A percentile compares a stretch with the other conserved stretches of the same genome.
phyloP scores from a whole-genome alignment of 331 rosid species.

The Prunus yedoensis region DNA sequence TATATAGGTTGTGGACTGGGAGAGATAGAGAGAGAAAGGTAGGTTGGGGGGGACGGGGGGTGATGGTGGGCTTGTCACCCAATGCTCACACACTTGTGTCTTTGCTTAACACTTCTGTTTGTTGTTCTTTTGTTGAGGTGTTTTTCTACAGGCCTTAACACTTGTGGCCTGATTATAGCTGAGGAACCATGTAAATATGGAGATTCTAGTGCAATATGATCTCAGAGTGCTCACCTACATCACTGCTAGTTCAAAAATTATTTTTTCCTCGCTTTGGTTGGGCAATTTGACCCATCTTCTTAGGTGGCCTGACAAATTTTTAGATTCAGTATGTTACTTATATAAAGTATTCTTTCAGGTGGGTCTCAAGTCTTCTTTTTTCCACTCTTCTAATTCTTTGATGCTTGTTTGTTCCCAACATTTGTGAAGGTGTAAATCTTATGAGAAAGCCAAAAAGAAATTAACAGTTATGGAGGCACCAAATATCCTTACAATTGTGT shows the following conservation, averaged over 20 bases:
- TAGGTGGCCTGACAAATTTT: neutral
- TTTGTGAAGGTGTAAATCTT: slow-evolving; percentile 64
- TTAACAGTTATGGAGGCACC: slow-evolving; percentile 78
- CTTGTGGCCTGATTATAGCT: neutral
- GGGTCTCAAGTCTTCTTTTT: neutral
- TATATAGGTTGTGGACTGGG: no score
- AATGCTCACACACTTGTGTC: no score
- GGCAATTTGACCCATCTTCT: neutral
- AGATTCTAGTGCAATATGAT: neutral
- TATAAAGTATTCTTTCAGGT: slow-evolving; percentile 17
- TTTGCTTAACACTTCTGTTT: no score
- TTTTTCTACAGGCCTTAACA: no score
- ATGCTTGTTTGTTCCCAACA: neutral
- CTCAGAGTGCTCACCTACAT: neutral
- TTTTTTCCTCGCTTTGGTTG: neutral
- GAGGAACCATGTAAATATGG: slow-evolving; percentile 1
- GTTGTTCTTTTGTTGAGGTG: no score
- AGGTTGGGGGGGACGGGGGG: no score
- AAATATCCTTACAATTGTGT: slow-evolving; percentile 76
- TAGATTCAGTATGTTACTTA: neutral
- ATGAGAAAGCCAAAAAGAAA: slow-evolving; percentile 79
- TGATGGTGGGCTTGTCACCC: no score
- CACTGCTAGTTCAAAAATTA: neutral
- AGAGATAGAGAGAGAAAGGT: no score
- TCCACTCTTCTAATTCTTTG: neutral